phyloP scores from a whole-genome alignment of 2,329 filamentous ascomycete species.

The Colletotrichum chrysophilum region DNA sequence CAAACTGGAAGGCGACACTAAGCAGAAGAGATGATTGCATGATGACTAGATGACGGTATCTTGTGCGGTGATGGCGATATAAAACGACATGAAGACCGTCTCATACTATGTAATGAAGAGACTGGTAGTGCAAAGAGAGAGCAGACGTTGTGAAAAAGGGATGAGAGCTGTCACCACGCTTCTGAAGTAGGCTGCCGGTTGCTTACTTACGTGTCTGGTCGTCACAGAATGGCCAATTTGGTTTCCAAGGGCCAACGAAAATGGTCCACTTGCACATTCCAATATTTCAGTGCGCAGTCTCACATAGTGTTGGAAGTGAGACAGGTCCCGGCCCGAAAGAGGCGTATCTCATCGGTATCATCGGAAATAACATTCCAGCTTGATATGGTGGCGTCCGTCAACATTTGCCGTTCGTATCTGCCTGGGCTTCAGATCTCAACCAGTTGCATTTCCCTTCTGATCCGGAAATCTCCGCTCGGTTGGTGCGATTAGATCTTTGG shows the following conservation, averaged over 20 bases:
- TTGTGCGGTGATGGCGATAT: background rate
- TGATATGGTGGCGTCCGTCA: background rate
- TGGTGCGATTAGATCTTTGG: background rate
- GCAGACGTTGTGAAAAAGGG: background rate
- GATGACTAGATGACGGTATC: background rate
- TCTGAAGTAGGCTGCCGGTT: background rate
- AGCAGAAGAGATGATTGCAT: background rate
- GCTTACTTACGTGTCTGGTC: background rate
- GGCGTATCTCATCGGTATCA: background rate
- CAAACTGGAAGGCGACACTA: background rate
- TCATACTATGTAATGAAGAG: background rate
- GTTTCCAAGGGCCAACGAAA: background rate
- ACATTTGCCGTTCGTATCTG: background rate
- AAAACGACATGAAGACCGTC: background rate
- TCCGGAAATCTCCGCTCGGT: background rate
- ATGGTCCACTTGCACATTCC: background rate
- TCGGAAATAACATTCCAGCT: background rate
- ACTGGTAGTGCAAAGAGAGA: background rate
- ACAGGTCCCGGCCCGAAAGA: background rate
- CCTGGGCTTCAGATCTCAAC: background rate
- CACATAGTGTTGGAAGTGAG: background rate
- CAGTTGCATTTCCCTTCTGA: background rate
- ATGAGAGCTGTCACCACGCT: background rate
- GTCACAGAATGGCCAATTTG: background rate
- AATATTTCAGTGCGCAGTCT: background rate